These are phyloP conservation scores for Vitis riparia DNA, from an alignment of 164 flowering plant species.

Conservation along the genomic window DNA sequence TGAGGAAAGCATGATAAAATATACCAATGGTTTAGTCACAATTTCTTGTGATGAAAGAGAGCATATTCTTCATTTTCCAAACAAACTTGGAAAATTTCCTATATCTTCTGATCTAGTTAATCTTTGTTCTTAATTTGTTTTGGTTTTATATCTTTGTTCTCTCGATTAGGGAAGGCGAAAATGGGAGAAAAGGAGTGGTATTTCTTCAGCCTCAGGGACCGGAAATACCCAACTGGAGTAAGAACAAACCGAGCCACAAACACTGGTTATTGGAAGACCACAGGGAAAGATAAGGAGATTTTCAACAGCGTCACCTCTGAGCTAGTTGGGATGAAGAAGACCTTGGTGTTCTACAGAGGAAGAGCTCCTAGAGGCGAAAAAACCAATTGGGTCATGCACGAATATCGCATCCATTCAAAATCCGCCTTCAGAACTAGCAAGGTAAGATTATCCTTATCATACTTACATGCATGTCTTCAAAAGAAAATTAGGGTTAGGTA, in stretches of 20 bases:
- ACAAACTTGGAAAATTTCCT: no score
- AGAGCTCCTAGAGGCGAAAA: constrained; percentile 98
- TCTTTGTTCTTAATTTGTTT: no score
- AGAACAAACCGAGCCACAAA: constrained; percentile 91
- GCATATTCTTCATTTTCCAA: no score
- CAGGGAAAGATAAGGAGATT: constrained; percentile 95
- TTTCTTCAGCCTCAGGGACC: constrained; percentile 86
- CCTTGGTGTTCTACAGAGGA: constrained; percentile 89
- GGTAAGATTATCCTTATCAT: constrained; percentile 31
- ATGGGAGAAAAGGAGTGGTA: constrained; percentile 99
- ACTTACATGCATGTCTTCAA: not conserved
- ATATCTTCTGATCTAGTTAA: no score
- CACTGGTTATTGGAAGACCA: constrained; percentile 94
- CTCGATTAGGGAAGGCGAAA: constrained; percentile 71
- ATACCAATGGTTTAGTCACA: no score
- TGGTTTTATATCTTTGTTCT: not conserved
- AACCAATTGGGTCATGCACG: constrained; percentile 97
- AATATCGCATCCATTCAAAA: constrained; percentile 75
- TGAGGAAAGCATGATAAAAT: no score
- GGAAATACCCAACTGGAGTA: constrained; percentile 94
- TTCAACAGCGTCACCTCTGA: constrained; percentile 63
- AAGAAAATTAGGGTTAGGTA: no score
- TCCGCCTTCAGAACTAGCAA: constrained; percentile 58
- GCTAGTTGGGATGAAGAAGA: constrained; percentile 93
- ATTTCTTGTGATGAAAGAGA: not conserved